A percentile compares a stretch with the other conserved stretches of the same genome.
Evolutionary conservation across 345 rosid genomes (phyloP).

Genomic region (Eucalyptus microcorys): DNA sequence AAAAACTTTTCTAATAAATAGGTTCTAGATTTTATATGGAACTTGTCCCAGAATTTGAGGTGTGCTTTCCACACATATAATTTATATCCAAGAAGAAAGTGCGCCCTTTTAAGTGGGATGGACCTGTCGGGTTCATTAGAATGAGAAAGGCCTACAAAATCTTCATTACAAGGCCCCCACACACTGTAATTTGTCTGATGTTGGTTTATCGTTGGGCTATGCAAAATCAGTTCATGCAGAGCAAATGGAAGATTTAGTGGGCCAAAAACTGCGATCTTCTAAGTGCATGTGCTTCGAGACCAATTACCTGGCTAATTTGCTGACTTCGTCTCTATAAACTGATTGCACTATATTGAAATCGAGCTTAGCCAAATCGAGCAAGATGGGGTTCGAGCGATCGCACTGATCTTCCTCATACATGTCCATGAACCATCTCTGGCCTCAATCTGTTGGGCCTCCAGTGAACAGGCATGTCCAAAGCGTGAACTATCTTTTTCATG

Average conservation of each 20-base stretch:
- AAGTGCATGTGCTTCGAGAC: neutral
- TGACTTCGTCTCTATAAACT: neutral
- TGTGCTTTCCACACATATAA: too few species aligned
- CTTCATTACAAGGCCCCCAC: neutral
- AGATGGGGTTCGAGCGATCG: neutral
- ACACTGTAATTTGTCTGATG: neutral
- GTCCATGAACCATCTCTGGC: slow-evolving; percentile 6
- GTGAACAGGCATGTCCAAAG: slow-evolving; percentile 6
- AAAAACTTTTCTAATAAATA: accelerated
- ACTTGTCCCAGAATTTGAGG: too few species aligned
- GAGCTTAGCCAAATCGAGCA: slow-evolving; percentile 2
- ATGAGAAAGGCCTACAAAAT: neutral
- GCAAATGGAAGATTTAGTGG: neutral
- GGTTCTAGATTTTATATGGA: too few species aligned
- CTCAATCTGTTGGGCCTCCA: neutral
- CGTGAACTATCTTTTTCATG: neutral
- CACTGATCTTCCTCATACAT: neutral
- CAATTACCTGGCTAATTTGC: neutral
- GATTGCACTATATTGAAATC: slow-evolving; percentile 4
- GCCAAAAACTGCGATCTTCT: neutral
- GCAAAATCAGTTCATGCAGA: neutral
- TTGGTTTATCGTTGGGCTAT: neutral
- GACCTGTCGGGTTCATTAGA: neutral
- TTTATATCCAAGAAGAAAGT: neutral
- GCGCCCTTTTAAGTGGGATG: neutral